Base-by-base conservation (phyloP, 2,329 filamentous ascomycete species). In the Fusarium sp. region DNA sequence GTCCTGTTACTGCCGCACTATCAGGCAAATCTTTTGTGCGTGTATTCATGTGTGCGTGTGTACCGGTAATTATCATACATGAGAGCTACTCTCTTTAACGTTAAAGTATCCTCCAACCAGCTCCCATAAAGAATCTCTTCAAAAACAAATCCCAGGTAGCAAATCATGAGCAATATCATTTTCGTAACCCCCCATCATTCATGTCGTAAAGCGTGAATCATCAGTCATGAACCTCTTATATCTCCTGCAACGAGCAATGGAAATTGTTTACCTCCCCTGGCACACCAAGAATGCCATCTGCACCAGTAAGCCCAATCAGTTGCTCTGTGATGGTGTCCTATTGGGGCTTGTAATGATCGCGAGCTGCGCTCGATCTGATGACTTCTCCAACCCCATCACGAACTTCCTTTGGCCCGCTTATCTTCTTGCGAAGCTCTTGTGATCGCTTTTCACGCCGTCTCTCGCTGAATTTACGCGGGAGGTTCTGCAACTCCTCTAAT, bases 321-420 rank as follows among this genome's bases (percentile, higher is more conserved):
- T 26, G 33, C 47, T 65, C 38, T 30, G 16, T 48, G 31, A 56
- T 62, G 56, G 53, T 47, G 54, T 41, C 30, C 54, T 48, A 59
- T 55, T 65, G 44, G 60, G 71, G 38, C 63, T 50, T 64, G 41
- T 71, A 68, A 35, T 66, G 71, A 63, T 73, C 71, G 58, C 73
- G 70, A 22, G 65, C 61, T 18, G 73, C 74, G 44, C 81, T 84
- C 39, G 83, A 81, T 55, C 86, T 82, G 50, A 90, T 86, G 53
- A 90, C 85, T 35, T 90, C 88, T 20, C 85, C 87, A 6, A 90
- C 86, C 7, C 88, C 88, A 70, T 90, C 88, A 31, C 88, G 82
- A 26, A 90, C 88, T 75, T 89, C 87, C 30, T 82, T 85, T 1
- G 90, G 90, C 10, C 84, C 86, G 67, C 89, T 90, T 48, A 92